A percentile compares a stretch with the other conserved stretches of the same genome.
These are phyloP conservation scores for Colletotrichum tropicicola DNA, from an alignment of 2,329 filamentous ascomycete genomes.

Conservation along the genomic window DNA sequence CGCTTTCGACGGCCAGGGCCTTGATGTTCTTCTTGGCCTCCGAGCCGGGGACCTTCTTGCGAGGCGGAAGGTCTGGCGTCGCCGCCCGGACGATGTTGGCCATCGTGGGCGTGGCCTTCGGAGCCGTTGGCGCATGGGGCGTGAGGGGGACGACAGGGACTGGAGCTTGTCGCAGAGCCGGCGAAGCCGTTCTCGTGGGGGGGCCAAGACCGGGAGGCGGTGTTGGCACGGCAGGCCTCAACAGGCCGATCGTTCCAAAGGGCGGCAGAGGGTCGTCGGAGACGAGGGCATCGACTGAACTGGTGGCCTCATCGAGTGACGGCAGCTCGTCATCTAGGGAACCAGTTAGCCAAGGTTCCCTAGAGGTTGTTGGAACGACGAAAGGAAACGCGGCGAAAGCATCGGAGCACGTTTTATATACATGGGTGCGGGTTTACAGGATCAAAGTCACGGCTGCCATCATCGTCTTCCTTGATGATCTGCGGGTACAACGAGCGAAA, in stretches of 20 bases:
- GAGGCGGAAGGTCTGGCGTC: constrained; percentile 45
- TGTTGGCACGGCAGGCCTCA: constrained; percentile 6
- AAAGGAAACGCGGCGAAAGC: constrained; percentile 34
- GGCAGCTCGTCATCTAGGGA: constrained; percentile 69
- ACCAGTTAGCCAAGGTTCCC: constrained; percentile 50
- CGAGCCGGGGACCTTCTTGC: constrained; percentile 38
- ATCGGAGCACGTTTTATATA: constrained; percentile 48
- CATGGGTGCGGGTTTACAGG: constrained; percentile 40
- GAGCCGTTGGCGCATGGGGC: constrained; percentile 3
- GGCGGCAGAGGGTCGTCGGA: constrained; percentile 59
- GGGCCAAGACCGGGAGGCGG: constrained; percentile 45
- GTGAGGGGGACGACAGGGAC: constrained; percentile 29
- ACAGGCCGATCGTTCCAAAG: not conserved
- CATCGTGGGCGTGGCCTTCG: constrained; percentile 35
- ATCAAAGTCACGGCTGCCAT: constrained; percentile 66
- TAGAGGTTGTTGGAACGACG: constrained; percentile 20
- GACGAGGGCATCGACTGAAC: constrained; percentile 75
- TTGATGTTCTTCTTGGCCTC: constrained; percentile 55
- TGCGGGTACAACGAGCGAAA: constrained; percentile 34
- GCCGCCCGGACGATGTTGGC: constrained; percentile 25
- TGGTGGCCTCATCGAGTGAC: constrained; percentile 67
- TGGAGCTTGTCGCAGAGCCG: constrained; percentile 32
- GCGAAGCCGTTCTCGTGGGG: constrained; percentile 47
- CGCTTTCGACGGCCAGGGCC: constrained; percentile 53
- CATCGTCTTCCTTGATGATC: constrained; percentile 65